Evolutionary conservation across 768 basidiomycete species (phyloP), one percentile per base, ranked within the genome.

Genomic region (Cystofilobasidium macerans): DNA sequence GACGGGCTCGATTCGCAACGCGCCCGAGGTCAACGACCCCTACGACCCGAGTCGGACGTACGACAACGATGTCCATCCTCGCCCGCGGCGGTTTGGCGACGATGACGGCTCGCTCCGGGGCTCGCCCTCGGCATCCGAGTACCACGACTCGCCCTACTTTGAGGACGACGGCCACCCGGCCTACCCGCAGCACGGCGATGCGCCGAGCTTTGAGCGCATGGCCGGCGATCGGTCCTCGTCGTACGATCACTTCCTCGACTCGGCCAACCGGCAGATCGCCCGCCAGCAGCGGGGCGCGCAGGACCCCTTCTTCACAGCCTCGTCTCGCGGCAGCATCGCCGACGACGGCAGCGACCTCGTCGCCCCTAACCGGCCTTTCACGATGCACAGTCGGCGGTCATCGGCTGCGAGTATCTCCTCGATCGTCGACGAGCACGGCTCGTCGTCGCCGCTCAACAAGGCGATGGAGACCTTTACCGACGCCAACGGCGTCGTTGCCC

Each of bases 371-470:
- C 81, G 82, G 68, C 89, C 90, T 0, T 93, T 94, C 76, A 88
- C 88, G 59, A 71, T 79, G n/a, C 88, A 90, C 73, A 88, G 24
- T n/a, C 24, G 62, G 3, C 36, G 54, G 36, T 54, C 42, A 30
- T 51, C 64, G 24, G 53, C 1, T 83, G 86, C 26, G 89, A 93
- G 72, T 90, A 92, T 94, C 65, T 84, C 87, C 13, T 86, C 88
- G 3, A 90, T 94, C 59, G 86, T 90, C 30, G 89, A 92, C 69
- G 91, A 94, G 72, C 94, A 94, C 78, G 79, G 81, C 0, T 87
- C 87, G 69, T 91, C 70, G 1, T 76, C 92, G 22, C 91, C 92
- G 9, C 78, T 94, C 68, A 95, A 95, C 79, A 94, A 93, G 77
- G 89, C 91, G 87, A 68, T 68, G 67, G 61, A 68, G 45, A 68